Evolutionary conservation across 192 early-diverging fungal species (phyloP), one percentile per base, ranked within the genome.

Genomic region (Geosiphon pyriformis): DNA sequence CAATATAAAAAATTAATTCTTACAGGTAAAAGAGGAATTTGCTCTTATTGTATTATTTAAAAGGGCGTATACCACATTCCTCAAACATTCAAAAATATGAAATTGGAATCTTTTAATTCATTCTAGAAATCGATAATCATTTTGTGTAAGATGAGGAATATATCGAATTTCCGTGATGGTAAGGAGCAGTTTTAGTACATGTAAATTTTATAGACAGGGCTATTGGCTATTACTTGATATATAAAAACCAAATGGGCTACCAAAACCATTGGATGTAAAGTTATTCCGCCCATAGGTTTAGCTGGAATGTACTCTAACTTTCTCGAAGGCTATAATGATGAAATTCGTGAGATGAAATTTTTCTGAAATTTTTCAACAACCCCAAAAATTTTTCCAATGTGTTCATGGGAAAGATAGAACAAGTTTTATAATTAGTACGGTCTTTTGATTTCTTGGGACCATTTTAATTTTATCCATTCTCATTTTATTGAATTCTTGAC

Each of bases 321-420:
- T 29, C 34, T 83, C 0, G 70, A 72, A 48, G 76, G 74, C 35
- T 81, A 78, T 69, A 75, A 76, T 62, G 67, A 77, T 2, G 79
- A 82, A 69, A 80, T 83, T 59, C 18, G 15, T 50, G 27, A 64
- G 29, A 33, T 52, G 20, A 61, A 27, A 26, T 12, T 1, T 31
- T 61, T 29, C 23, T 0, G 25, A 2, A 1, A 42, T 49, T 37
- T 50, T 48, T 61, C 34, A 11, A 11, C 7, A 18, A 15, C 10
- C 23, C 4, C 74, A 20, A n/a, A 20, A 59, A 37, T 59, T 37
- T 10, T 76, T 88, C n/a, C 86, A 88, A 54, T 88, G 86, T 73
- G 77, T 80, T 54, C 81, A 84, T 47, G 86, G 86, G 54, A 88
- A 88, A 65, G 86, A 88, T 64, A 74, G 86, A 60, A 88, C 86